Evolutionary conservation across 2,329 filamentous ascomycete genomes (phyloP).

Genomic region (Monascus ruber): DNA sequence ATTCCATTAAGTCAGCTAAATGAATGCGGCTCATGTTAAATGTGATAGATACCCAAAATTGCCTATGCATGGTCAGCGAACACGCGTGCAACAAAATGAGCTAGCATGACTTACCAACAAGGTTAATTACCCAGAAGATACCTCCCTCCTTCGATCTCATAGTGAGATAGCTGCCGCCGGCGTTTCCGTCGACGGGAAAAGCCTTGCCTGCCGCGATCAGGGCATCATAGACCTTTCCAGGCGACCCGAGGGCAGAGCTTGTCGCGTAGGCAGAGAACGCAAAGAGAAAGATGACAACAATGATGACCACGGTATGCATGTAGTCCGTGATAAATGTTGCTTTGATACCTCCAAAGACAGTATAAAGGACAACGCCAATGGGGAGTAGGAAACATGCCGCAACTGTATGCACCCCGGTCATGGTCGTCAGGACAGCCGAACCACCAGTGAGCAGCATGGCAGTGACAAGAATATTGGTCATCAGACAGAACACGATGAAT

Average conservation of each 20-base stretch:
- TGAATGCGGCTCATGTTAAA: too few species aligned
- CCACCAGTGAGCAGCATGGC: conserved; percentile 83
- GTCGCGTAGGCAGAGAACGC: conserved; percentile 72
- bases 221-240: conserved; percentile 65
- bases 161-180: conserved; percentile 71
- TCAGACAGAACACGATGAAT: conserved; percentile 70
- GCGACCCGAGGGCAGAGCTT: conserved; percentile 60
- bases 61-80: conserved; percentile 6
- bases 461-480: conserved; percentile 79
- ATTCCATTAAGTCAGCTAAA: conserved; percentile 12
- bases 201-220: conserved; percentile 54
- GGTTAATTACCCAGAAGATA: conserved; percentile 87
- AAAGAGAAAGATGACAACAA: conserved; percentile 79
- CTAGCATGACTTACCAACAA: conserved; percentile 67
- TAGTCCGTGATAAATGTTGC: conserved; percentile 80
- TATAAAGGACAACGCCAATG: conserved; percentile 70
- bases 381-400: conserved; percentile 79
- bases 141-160: conserved; percentile 72
- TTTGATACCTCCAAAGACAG: conserved; percentile 65
- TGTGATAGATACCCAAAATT: conserved; percentile 15
- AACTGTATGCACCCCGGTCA: conserved; percentile 64
- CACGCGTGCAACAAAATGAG: neutral
- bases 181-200: conserved; percentile 71
- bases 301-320: conserved; percentile 61
- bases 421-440: conserved; percentile 57